A percentile compares a stretch with the other conserved stretches of the same genome.
Evolutionary conservation across 768 basidiomycete species (phyloP).

Genomic region (Russula virescens): DNA sequence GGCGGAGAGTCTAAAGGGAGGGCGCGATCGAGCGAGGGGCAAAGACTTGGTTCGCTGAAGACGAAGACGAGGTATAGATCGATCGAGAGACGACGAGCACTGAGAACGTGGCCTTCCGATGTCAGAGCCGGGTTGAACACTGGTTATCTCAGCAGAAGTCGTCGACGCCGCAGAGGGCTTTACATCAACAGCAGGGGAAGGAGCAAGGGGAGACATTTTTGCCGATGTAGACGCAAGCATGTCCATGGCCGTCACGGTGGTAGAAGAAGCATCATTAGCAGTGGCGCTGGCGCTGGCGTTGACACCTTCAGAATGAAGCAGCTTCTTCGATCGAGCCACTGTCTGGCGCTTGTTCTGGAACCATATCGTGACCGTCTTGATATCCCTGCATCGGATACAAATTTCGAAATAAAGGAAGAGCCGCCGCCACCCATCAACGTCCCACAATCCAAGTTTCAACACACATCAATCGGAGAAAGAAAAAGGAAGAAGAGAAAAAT

Average conservation of each 20-base stretch:
- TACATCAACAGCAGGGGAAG: background rate
- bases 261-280: background rate
- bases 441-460: too few relatives aligned
- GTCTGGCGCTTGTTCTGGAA: constrained; percentile 78
- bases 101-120: background rate
- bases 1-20: constrained; percentile 4
- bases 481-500: too few relatives aligned
- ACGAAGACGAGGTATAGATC: background rate
- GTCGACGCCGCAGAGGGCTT: background rate
- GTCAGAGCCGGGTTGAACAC: background rate
- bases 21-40: background rate
- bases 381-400: constrained; percentile 32
- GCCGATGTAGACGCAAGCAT: constrained; percentile 21
- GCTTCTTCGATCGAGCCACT: constrained; percentile 31
- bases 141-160: background rate
- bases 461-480: background rate
- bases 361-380: constrained; percentile 61
- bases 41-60: background rate
- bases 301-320: constrained; percentile 18
- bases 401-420: background rate
- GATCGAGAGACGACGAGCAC: background rate
- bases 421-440: too few relatives aligned
- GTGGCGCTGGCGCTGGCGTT: too few relatives aligned
- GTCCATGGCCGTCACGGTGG: constrained; percentile 8
- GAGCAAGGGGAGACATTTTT: constrained; percentile 16